Base-by-base conservation (phyloP, 768 basidiomycete genomes). In the Lactarius vividus region DNA sequence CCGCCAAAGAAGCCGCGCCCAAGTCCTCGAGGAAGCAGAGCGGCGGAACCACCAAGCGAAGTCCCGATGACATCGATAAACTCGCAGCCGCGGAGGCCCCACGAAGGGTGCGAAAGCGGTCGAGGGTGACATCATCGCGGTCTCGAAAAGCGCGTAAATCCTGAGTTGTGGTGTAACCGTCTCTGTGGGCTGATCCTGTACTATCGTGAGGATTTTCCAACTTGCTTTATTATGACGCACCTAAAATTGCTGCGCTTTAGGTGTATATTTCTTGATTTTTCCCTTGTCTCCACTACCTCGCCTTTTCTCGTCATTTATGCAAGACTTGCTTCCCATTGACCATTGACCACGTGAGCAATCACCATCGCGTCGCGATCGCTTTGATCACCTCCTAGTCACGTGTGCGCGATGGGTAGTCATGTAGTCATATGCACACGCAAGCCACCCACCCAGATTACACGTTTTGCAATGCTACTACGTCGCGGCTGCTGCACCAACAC, bases 141-240 rank as follows among this genome's bases (percentile, higher is more conserved):
- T 54, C 66, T 44, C 66, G 66, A 54, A 67, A 59, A 23, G 58
- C 57, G 40, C 66, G 66, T 31, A 67, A 63, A 59, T 59, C 66
- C 33, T 63, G 66, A 67, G 15, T 49, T 35, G 15, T 54, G 61
- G 56, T 39, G 37, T 56, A 26, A 60, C 35, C 37, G 37, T 56
- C 23, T 56, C 29, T 57, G 44, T 49, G 55, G 37, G 11, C 40
- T 52, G 59, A 37, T 7, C 56, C 56, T 66, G 57, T 62, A 62
- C 23, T 16, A 59, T 46, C 16, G 61, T 66, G 57, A 66, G 65
- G 56, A 18, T 33, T 40, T 37, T 13, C 11, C 31, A 9, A 33
- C 23, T 3, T 59, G 31, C 18, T 37, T 23, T 10, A 4, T 8
- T 39, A 16, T n/a, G 31, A 13, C 10, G 39, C 23, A 39, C 60